Percentiles rank a stretch among this genome's conserved stretches.
These are phyloP conservation scores for Citrus trifoliata DNA, from an alignment of 345 rosid species.

Conservation along the genomic window DNA sequence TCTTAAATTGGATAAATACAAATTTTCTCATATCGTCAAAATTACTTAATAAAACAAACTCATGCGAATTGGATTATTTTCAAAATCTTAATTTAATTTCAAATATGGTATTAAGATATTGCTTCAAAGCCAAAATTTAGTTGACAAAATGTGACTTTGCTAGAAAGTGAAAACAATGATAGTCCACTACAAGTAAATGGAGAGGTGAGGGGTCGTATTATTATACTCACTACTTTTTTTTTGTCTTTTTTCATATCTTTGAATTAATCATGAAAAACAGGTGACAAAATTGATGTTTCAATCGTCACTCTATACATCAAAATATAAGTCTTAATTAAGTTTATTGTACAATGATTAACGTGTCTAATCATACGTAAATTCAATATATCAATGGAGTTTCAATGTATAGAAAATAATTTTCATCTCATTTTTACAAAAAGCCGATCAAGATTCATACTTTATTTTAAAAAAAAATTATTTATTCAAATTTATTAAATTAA, in stretches of 20 bases:
- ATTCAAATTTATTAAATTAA: too few species aligned
- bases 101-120: constrained; percentile 8
- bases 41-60: not conserved
- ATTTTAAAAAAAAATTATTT: too few species aligned
- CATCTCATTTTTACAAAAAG: too few species aligned
- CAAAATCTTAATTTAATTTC: not conserved
- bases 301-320: not conserved
- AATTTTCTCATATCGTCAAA: not conserved
- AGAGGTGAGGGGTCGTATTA: constrained; percentile 24
- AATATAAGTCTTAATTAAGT: not conserved
- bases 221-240: not conserved
- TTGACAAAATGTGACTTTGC: constrained; percentile 12
- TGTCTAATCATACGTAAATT: too few species aligned
- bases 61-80: not conserved
- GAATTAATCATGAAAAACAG: not conserved
- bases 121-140: constrained; percentile 24
- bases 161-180: constrained; percentile 8
- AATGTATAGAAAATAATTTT: too few species aligned
- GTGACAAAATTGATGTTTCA: not conserved
- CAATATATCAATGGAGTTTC: too few species aligned
- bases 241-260: not conserved
- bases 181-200: constrained; percentile 12
- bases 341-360: not conserved
- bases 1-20: not conserved
- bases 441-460: not conserved